Evolutionary conservation across 2,329 filamentous ascomycete genomes (phyloP).

Genomic region (Aspergillus hiratsukae): DNA sequence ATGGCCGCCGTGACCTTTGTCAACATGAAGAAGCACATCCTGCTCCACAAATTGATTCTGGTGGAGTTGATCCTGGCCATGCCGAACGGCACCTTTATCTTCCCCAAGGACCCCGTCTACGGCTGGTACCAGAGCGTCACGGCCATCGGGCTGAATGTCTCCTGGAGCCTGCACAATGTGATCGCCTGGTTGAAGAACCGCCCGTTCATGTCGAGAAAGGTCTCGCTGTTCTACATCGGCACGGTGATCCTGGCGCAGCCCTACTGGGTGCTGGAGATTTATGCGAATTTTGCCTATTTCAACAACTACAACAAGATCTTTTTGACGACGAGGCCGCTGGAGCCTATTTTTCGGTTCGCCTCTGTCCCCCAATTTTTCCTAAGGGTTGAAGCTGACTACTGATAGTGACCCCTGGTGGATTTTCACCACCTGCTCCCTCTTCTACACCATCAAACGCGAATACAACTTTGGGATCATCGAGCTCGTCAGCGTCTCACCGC

Average conservation of each 20-base stretch:
- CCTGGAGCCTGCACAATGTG: constrained; percentile 62
- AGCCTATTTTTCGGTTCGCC: constrained; percentile 54
- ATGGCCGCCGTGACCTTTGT: constrained; percentile 47
- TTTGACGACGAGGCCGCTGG: constrained; percentile 52
- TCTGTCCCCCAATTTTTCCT: neutral
- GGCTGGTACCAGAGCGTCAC: constrained; percentile 62
- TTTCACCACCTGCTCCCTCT: constrained; percentile 55
- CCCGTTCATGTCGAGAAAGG: constrained; percentile 52
- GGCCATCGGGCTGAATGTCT: constrained; percentile 58
- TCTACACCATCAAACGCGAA: constrained; percentile 59
- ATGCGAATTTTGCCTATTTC: constrained; percentile 62
- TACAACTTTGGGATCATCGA: constrained; percentile 58
- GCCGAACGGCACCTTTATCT: constrained; percentile 57
- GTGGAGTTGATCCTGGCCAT: constrained; percentile 54
- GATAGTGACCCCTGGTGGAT: constrained; percentile 64
- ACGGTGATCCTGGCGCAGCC: constrained; percentile 57
- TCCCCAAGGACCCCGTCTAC: constrained; percentile 52
- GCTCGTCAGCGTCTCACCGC: constrained; percentile 57
- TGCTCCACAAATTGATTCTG: constrained; percentile 50
- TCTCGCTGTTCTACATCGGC: constrained; percentile 54
- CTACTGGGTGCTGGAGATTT: constrained; percentile 63
- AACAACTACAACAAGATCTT: constrained; percentile 54
- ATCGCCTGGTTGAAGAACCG: constrained; percentile 65
- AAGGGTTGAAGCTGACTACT: constrained; percentile 1
- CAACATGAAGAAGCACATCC: constrained; percentile 47